Evolutionary conservation across 352 stramenopile genomes (phyloP), one percentile per base, ranked within the genome.

Genomic region (Globisporangium camurandrum): DNA sequence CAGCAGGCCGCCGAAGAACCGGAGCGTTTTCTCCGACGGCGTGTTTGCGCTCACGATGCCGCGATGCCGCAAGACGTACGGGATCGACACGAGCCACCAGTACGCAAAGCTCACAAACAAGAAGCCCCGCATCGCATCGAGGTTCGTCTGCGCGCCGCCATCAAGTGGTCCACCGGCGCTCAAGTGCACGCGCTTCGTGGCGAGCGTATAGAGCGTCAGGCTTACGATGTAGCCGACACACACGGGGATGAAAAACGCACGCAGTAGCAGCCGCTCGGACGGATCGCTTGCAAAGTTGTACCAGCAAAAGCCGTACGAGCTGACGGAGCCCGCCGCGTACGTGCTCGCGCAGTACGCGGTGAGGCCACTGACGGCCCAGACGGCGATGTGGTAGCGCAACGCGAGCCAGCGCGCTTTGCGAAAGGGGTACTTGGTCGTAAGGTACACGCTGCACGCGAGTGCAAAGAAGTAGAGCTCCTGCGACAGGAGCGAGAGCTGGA

Each of bases 391-490:
- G 52, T 89, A 93, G 49, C 89, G 60, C 19, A 62, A 62, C 27
- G 73, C 68, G 46, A 89, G 71, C 63, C 69, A 85, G 39, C 72
- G 62, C n/a, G 76, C 80, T 36, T 75, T 87, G 30, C 66, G 67
- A 56, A 95, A 95, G 47, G 84, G 84, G 56, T 85, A 89, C 66
- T 89, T 88, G 72, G 79, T 93, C 33, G 77, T 88, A 61, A 86
- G 88, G 66, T 93, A 93, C 38, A 89, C 86, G 62, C 89, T 74
- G 62, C 88, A 88, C 40, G 82, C 82, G 43, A 95, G 68, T 30
- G 75, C 75, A 54, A 88, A 91, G 50, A 93, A 83, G 63, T 92
- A 95, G 14, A 93, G 67, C 46, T 95, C 81, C 37, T 90, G 75
- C 4, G 69, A 79, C 22, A 93, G 56, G 43, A 95, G 66, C 54